Conservation (phyloP, 2,329 filamentous ascomycete genomes). For the Cytospora paraplurivora region DNA sequence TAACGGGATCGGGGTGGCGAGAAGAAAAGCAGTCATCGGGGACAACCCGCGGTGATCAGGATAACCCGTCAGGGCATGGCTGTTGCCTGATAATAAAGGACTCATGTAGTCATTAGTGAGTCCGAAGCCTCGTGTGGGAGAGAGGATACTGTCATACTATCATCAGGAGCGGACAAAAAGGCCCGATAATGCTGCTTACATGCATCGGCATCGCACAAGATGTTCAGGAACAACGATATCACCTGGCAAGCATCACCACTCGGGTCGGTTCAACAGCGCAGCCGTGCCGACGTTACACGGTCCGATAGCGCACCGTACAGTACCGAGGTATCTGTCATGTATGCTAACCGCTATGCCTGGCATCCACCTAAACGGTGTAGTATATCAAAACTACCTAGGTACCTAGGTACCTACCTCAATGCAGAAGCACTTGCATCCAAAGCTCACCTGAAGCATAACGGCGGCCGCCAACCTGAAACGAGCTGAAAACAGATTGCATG, state of each 20-base stretch:
- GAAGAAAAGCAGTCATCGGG: neutral
- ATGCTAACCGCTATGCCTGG: too few species aligned
- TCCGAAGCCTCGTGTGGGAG: neutral
- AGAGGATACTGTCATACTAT: conserved; percentile 5
- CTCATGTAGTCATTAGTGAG: neutral
- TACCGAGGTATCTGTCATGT: neutral
- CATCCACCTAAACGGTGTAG: conserved; percentile 1
- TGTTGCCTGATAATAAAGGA: neutral
- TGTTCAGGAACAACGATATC: neutral
- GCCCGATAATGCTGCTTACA: conserved; percentile 16
- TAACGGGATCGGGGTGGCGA: neutral
- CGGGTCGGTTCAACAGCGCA: conserved; percentile 11
- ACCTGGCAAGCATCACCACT: too few species aligned
- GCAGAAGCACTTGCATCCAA: too few species aligned
- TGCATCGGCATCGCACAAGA: conserved; percentile 14
- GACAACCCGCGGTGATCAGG: neutral
- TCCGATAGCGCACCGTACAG: neutral
- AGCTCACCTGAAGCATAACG: neutral
- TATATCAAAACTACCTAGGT: too few species aligned
- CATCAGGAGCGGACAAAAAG: neutral
- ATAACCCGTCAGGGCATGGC: neutral
- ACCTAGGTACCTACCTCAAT: neutral
- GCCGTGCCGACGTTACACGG: conserved; percentile 15
- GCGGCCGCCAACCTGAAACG: conserved; percentile 13
- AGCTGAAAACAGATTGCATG: conserved; percentile 8